Conservation (phyloP, 2,329 filamentous ascomycete species). For the Diaporthe sp. region DNA sequence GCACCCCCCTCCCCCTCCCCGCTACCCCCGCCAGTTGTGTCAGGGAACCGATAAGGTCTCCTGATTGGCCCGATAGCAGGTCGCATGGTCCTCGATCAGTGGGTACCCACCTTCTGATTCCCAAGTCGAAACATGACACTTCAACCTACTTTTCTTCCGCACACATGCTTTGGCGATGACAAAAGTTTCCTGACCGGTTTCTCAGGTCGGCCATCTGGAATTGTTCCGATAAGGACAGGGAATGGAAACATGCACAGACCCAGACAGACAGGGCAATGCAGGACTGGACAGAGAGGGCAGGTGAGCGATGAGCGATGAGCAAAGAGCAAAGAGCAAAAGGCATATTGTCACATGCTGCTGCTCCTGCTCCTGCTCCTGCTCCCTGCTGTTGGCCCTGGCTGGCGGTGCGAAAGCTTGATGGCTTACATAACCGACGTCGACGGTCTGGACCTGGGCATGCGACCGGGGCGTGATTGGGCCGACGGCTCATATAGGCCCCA, state of each 20-base stretch:
- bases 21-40: neutral
- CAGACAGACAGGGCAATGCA: neutral
- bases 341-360: slow-evolving; percentile 17
- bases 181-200: neutral
- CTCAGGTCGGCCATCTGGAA: neutral
- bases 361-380: neutral
- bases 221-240: neutral
- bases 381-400: neutral
- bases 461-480: neutral
- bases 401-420: slow-evolving; percentile 12
- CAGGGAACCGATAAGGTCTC: neutral
- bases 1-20: neutral
- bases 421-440: neutral
- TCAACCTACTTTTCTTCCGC: neutral
- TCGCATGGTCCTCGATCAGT: slow-evolving; percentile 19
- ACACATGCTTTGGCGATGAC: neutral
- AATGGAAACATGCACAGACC: neutral
- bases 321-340: too few relatives aligned
- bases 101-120: slow-evolving; percentile 9
- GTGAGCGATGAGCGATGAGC: neutral
- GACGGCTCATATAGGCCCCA: neutral
- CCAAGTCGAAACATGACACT: neutral
- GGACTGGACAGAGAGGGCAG: neutral
- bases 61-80: slow-evolving; percentile 28
- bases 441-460: slow-evolving; percentile 13